Conservation (phyloP, 495 filamentous ascomycete species). For the Neurospora discreta region DNA sequence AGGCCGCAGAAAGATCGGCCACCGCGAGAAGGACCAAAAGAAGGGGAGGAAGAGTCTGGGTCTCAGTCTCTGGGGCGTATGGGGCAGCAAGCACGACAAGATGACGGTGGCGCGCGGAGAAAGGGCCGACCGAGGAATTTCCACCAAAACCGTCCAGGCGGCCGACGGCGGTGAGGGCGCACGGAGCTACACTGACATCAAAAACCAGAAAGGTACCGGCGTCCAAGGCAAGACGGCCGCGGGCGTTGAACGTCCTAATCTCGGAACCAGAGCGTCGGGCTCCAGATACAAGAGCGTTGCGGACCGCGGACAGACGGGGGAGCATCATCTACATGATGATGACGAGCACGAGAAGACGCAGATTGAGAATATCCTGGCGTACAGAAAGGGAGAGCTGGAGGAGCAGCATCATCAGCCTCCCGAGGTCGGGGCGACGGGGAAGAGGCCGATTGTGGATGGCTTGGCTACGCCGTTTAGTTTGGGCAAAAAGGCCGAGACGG, state of each 20-base stretch:
- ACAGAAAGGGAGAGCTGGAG: conserved; percentile 13
- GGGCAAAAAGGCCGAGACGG: conserved; percentile 32
- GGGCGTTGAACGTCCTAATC: background rate
- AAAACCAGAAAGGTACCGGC: conserved; percentile 16
- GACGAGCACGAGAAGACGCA: conserved; percentile 21
- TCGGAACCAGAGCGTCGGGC: background rate
- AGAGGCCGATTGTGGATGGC: conserved; percentile 35
- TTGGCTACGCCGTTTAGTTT: conserved; percentile 43
- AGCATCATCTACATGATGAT: background rate
- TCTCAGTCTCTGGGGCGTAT: conserved; percentile 69
- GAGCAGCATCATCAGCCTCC: background rate
- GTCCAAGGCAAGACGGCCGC: background rate
- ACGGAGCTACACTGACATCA: conserved; percentile 22
- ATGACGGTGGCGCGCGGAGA: conserved; percentile 42
- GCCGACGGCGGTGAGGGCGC: conserved; percentile 28
- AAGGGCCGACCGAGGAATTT: conserved; percentile 5
- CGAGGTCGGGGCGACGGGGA: conserved; percentile 31
- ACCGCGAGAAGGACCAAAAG: conserved; percentile 29
- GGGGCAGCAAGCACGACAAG: conserved; percentile 83
- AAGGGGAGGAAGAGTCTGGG: conserved; percentile 57
- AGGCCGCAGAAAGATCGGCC: conserved; percentile 47
- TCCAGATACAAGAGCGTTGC: conserved; percentile 29
- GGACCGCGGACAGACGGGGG: conserved; percentile 29
- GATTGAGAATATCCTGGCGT: conserved; percentile 19
- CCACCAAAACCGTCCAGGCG: conserved; percentile 6